These are phyloP conservation scores for Cladophialophora chaetospira DNA, from an alignment of 2,329 filamentous ascomycete genomes.

Conservation along the genomic window DNA sequence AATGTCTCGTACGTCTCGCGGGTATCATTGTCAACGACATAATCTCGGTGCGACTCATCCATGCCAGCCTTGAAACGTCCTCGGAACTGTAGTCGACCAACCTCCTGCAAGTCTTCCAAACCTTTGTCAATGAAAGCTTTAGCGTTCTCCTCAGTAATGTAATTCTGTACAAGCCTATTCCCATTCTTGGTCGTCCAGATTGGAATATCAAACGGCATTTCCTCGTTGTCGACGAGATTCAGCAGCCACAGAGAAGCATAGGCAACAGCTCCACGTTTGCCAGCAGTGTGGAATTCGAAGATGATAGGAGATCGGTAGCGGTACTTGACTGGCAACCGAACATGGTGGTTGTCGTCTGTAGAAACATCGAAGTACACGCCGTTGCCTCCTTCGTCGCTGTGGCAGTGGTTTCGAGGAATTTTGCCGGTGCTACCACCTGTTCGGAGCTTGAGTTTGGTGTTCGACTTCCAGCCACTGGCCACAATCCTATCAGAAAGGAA, in stretches of 20 bases:
- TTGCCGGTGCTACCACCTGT: conserved; percentile 81
- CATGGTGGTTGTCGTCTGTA: conserved; percentile 52
- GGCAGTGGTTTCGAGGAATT: conserved; percentile 65
- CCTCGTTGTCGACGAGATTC: conserved; percentile 78
- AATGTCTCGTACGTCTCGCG: conserved; percentile 93
- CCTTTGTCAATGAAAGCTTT: conserved; percentile 64
- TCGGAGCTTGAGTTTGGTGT: conserved; percentile 71
- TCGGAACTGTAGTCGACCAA: conserved; percentile 78
- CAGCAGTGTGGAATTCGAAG: conserved; percentile 75
- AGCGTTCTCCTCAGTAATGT: conserved; percentile 79
- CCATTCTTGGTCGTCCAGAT: conserved; percentile 82
- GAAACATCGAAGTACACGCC: conserved; percentile 62
- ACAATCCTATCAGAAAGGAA: conserved; percentile 71
- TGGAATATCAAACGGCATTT: conserved; percentile 77
- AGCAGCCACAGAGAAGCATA: conserved; percentile 86
- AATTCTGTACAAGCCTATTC: conserved; percentile 82
- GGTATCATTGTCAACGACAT: conserved; percentile 82
- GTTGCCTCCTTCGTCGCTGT: conserved; percentile 60
- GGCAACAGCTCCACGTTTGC: conserved; percentile 69
- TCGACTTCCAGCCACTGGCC: conserved; percentile 60
- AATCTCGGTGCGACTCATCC: conserved; percentile 79
- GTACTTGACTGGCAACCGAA: conserved; percentile 84
- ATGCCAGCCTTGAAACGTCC: conserved; percentile 87
- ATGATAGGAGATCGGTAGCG: conserved; percentile 88
- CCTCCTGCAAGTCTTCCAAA: conserved; percentile 72